Evolutionary conservation across 2,329 filamentous ascomycete genomes (phyloP), one percentile per base, ranked within the genome.

Genomic region (Monascus ruber): DNA sequence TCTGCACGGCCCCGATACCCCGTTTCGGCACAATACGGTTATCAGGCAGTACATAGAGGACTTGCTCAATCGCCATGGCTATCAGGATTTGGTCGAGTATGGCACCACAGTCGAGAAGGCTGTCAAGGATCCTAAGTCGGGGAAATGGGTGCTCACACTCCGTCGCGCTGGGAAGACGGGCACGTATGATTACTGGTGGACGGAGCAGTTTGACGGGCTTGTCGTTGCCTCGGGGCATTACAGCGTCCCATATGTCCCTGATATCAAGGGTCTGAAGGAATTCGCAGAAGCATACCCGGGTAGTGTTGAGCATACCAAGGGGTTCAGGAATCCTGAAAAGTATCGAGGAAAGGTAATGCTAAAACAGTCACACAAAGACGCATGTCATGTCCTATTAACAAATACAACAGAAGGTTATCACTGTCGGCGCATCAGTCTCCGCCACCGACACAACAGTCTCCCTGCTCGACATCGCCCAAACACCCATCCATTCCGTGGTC

Each of bases 401-500:
- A 3, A 17, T 17, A 33, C 27, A 38, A 1, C 31, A 78, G 73
- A 68, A 63, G 42, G 72, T 81, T 0, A 63, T 82, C 0, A 69
- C 79, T 0, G 74, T 83, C 1, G 78, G 79, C 3, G 77, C 74
- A 1, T 79, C 74, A 1, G 77, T 81, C 3, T 82, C 77, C 0
- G 77, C 73, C 0, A 71, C 75, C 26, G 79, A 83, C 48, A 79
- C 79, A 8, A 68, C 72, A 1, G 68, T 72, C 40, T 71, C 75
- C 38, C 60, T 79, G 2, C 56, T 69, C 9, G 59, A 63, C 8
- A 58, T 64, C 0, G 69, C 69, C 0, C 51, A 68, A 33, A 47
- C 56, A 0, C 74, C 74, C 0, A 60, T 79, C 4, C 65, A 73
- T 42, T 68, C 72, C 10, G 70, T 78, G 24, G 66, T 76, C 5